Percentiles rank a stretch among this genome's conserved stretches.
phyloP scores from a whole-genome alignment of 345 rosid species.

The Euphorbia lathyris region DNA sequence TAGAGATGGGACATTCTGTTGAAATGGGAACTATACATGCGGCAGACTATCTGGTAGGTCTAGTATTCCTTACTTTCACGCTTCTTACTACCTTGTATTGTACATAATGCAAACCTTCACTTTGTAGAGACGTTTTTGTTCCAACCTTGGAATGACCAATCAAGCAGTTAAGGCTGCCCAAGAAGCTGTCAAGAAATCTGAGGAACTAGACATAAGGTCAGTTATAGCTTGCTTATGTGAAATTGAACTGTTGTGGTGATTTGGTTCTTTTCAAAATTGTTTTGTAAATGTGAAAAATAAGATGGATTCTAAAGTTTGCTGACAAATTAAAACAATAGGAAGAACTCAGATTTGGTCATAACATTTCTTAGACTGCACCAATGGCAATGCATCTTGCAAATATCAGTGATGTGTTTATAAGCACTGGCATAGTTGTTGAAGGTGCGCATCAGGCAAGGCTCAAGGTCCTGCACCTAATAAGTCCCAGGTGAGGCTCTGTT shows the following conservation, averaged over 20 bases:
- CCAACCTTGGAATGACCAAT: conserved; percentile 54
- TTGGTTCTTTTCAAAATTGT: neutral
- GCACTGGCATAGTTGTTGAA: too few species aligned
- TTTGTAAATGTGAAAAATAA: neutral
- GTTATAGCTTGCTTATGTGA: conserved; percentile 14
- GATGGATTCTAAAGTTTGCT: neutral
- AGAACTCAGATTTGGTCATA: neutral
- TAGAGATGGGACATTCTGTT: conserved; percentile 49
- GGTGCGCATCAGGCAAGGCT: too few species aligned
- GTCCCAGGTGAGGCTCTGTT: too few species aligned
- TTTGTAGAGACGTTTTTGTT: conserved; percentile 51
- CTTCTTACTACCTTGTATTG: neutral
- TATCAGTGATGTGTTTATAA: neutral
- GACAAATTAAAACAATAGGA: neutral
- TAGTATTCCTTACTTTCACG: neutral
- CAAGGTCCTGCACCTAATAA: too few species aligned
- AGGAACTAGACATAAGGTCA: conserved; percentile 53
- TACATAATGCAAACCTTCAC: conserved; percentile 2
- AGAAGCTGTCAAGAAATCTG: conserved; percentile 52
- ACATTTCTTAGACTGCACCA: neutral
- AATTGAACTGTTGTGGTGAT: neutral
- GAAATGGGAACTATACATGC: conserved; percentile 64
- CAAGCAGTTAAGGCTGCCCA: conserved; percentile 63
- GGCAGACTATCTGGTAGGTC: conserved; percentile 46
- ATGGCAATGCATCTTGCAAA: neutral